Evolutionary conservation across 2,329 filamentous ascomycete species (phyloP), one percentile per base, ranked within the genome.

Genomic region (Lachnellula hyalina): DNA sequence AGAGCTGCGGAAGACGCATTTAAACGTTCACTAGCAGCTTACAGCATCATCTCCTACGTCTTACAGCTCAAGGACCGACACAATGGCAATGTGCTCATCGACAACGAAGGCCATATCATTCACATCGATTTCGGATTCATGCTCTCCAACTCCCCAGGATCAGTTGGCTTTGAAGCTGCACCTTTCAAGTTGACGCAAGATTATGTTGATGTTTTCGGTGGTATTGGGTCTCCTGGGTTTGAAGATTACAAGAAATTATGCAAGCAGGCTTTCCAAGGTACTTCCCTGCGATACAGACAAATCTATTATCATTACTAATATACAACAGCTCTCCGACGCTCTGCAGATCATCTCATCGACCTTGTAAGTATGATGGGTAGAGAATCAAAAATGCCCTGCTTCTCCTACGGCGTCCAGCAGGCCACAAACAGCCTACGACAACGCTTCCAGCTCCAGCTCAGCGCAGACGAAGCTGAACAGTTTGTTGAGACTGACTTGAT

Each of bases 91-190:
- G 87, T 94, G 14, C 79, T 94, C 56, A 87, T 94, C 65, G 89
- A 93, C 70, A 90, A 88, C 65, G 86, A 90, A 69, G 89, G 89
- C 9, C 89, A 94, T 68, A 91, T 93, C 54, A 85, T 94, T 57
- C 89, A 94, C 68, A 94, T 94, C 58, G 89, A 94, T 71, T 94
- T 94, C 70, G 89, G 89, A 53, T 94, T 94, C 70, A 93, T 94
- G 87, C 77, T 94, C 35, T 92, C 87, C 47, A 94, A 94, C 70
- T 91, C 88, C 1, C 89, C 89, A 0, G 89, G 89, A 0, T 87
- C 85, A 8, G 89, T 94, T 67, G 89, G 88, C 2, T 94, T 94
- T 65, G 89, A 94, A 72, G 89, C 89, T 14, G 89, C 89, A 4
- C 89, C 89, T 1, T 94, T 94, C 73, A 94, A 94, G 74, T 76